Evolutionary conservation across 1,284 basidiomycete species (phyloP).

Genomic region (Melampsora americana): DNA sequence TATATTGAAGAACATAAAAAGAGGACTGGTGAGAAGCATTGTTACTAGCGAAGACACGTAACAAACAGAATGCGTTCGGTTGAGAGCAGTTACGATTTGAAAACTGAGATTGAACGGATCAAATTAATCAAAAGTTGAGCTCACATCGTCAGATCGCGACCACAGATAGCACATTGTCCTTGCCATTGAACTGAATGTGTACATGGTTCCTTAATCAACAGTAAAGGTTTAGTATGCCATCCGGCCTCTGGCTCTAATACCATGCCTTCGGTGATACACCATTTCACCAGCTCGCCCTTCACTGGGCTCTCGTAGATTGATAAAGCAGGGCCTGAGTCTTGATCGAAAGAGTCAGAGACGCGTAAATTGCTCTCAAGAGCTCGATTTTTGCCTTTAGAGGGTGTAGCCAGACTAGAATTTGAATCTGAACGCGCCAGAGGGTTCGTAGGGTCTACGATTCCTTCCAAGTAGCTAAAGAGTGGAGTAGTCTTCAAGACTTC

Average conservation of each 20-base stretch:
- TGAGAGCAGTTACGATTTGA: not conserved
- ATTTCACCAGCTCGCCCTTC: conserved; percentile 67
- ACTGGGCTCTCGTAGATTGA: conserved; percentile 82
- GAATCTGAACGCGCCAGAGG: conserved; percentile 23
- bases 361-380: conserved; percentile 23
- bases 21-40: conserved; percentile 17
- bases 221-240: conserved; percentile 57
- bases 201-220: conserved; percentile 76
- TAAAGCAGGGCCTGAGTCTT: conserved; percentile 55
- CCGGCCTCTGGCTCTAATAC: conserved; percentile 44
- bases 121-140: conserved; percentile 51
- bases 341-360: conserved; percentile 21
- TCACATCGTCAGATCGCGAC: conserved; percentile 86
- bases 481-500: conserved; percentile 45
- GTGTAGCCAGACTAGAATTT: conserved; percentile 34
- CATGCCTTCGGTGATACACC: conserved; percentile 59
- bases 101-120: not conserved
- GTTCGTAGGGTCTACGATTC: conserved; percentile 32
- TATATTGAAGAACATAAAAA: conserved; percentile 29
- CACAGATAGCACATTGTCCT: conserved; percentile 88
- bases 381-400: conserved; percentile 26
- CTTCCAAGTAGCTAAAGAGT: conserved; percentile 48
- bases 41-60: conserved; percentile 40
- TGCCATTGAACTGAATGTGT: conserved; percentile 87
- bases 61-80: not conserved